Conservation (phyloP, 2,329 filamentous ascomycete species). For the Phaeosphaeria sp. region DNA sequence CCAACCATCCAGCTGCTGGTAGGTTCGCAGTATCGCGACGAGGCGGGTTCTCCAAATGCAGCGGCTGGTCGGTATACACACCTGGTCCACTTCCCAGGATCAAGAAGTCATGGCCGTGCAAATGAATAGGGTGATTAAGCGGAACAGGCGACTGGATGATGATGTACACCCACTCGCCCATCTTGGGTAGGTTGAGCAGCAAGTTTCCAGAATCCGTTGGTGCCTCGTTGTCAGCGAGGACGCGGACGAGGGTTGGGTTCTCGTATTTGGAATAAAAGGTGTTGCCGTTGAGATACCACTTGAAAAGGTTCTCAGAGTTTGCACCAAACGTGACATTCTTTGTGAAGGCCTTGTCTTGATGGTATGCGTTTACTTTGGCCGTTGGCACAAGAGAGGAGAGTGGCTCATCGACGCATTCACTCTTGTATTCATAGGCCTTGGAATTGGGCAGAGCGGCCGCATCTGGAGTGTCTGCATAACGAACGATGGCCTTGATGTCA, state of each 20-base stretch:
- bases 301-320: conserved; percentile 44
- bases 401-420: conserved; percentile 46
- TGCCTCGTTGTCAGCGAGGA: conserved; percentile 40
- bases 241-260: conserved; percentile 46
- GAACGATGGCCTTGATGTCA: conserved; percentile 37
- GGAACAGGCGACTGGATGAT: conserved; percentile 45
- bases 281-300: conserved; percentile 49
- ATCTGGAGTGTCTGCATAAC: conserved; percentile 35
- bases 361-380: conserved; percentile 29
- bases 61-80: conserved; percentile 18
- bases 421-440: conserved; percentile 37
- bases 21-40: conserved; percentile 38
- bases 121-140: conserved; percentile 47
- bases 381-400: conserved; percentile 42
- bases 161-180: conserved; percentile 48
- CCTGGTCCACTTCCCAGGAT: conserved; percentile 52
- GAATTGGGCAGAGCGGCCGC: conserved; percentile 31
- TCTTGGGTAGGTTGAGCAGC: conserved; percentile 40
- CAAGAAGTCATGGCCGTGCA: conserved; percentile 63
- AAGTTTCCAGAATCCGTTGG: conserved; percentile 38
- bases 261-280: conserved; percentile 45
- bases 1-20: conserved; percentile 43
- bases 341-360: conserved; percentile 26
- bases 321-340: conserved; percentile 37
- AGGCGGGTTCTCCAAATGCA: conserved; percentile 30